A percentile compares a stretch with the other conserved stretches of the same genome.
These are phyloP conservation scores for Colletotrichum somersetense DNA, from an alignment of 2,329 filamentous ascomycete genomes.

Conservation along the genomic window DNA sequence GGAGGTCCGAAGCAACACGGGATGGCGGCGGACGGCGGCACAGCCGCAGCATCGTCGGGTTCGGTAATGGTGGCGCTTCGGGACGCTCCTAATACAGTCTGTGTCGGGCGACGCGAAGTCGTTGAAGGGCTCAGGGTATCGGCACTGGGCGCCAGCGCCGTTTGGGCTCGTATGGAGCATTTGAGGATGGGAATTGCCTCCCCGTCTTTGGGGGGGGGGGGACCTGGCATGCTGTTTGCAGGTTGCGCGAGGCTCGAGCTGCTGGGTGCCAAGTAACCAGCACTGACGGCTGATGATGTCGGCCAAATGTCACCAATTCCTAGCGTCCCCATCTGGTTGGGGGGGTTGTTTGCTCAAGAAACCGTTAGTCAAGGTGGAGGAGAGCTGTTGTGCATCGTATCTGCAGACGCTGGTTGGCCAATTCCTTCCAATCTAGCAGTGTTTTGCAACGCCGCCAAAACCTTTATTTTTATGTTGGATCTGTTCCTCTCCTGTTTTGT, in stretches of 20 bases:
- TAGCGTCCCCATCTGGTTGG: neutral
- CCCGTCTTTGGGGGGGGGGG: too few relatives aligned
- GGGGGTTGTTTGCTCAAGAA: conserved; percentile 7
- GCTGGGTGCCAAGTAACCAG: too few relatives aligned
- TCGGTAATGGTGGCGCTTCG: conserved; percentile 28
- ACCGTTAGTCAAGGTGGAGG: conserved; percentile 35
- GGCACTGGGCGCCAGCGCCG: neutral
- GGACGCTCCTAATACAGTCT: conserved; percentile 20
- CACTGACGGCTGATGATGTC: neutral
- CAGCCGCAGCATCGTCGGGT: conserved; percentile 42
- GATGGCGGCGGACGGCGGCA: conserved; percentile 19
- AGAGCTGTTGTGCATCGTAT: conserved; percentile 44
- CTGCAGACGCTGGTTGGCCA: conserved; percentile 50
- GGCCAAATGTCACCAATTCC: neutral
- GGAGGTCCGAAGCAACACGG: conserved; percentile 22
- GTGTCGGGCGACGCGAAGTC: neutral
- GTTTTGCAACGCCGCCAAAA: conserved; percentile 32
- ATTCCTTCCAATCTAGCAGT: conserved; percentile 43
- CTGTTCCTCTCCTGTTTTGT: neutral
- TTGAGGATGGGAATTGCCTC: too few relatives aligned
- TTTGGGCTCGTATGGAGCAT: neutral
- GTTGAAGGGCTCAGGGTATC: conserved; percentile 30
- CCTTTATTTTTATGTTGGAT: conserved; percentile 23
- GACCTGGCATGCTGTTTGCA: neutral
- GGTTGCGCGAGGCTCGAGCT: neutral